These are phyloP conservation scores for Paecilomyces niveus DNA, from an alignment of 2,329 filamentous ascomycete genomes.

Conservation along the genomic window DNA sequence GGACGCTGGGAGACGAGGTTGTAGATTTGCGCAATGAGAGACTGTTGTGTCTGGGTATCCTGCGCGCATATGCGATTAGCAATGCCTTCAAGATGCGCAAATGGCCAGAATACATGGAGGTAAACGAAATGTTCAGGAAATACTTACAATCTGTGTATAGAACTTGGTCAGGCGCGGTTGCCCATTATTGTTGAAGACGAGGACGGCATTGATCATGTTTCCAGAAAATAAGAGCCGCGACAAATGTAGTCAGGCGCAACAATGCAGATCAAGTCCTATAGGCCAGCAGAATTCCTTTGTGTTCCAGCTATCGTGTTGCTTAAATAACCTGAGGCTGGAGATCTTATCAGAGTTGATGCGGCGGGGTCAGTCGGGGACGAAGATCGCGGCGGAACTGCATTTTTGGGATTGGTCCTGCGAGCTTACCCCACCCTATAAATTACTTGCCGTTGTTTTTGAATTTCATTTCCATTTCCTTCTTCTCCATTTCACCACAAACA, in stretches of 20 bases:
- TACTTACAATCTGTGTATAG: slow-evolving; percentile 83
- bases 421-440: too few relatives aligned
- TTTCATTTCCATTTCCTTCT: too few relatives aligned
- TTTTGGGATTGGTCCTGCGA: not conserved
- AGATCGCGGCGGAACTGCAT: not conserved
- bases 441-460: too few relatives aligned
- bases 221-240: not conserved
- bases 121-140: not conserved
- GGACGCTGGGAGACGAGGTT: slow-evolving; percentile 88
- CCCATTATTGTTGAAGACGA: slow-evolving; percentile 98
- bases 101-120: not conserved
- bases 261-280: not conserved
- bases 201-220: slow-evolving; percentile 92
- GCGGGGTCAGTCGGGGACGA: not conserved
- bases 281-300: not conserved
- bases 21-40: slow-evolving; percentile 95
- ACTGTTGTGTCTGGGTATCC: slow-evolving; percentile 97
- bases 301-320: not conserved
- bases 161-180: slow-evolving; percentile 97
- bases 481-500: too few relatives aligned
- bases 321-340: not conserved
- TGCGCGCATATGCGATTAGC: slow-evolving; percentile 31
- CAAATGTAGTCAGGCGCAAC: not conserved
- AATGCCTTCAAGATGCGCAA: not conserved
- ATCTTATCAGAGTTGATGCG: not conserved